Base-by-base conservation (phyloP, 2,329 filamentous ascomycete species). In the Monosporascus sp. region DNA sequence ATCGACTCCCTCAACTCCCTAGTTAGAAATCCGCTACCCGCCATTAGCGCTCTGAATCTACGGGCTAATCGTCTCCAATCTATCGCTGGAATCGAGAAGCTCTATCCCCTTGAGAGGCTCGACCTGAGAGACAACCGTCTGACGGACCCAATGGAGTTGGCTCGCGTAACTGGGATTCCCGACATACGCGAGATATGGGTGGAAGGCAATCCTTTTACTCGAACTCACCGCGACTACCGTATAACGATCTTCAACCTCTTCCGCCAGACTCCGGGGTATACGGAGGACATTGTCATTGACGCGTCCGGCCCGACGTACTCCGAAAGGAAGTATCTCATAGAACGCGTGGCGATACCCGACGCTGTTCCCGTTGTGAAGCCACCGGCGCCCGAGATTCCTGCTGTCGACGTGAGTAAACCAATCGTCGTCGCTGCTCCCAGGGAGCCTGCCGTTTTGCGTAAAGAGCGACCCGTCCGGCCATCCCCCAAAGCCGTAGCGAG, bases 201-300 rank as follows among this genome's bases (percentile, higher is more conserved):
- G 17, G 83, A 88, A 56, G 90, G 91, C 22, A 99, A 99, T 64
- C 90, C 92, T 0, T 97, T 97, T 64, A 89, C 88, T 44, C 90
- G 89, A 62, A 92, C 91, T 1, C 90, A 97, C 67, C 80, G 86
- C 55, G 85, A 88, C 62, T 96, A 96, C 68, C 85, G 94, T 48
- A 79, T 96, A 59, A 89, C 86, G 20, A 95, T 97, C 58, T 97
- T 99, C 83, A 99, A 97, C 64, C 78, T 97, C 2, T 99, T 99
- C 78, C 85, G 94, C 58, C 86, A 84, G 55, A 91, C 90, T 0
- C 90, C 93, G 11, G 94, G 94, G 5, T 96, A 94, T 65, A 88
- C 86, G 0, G 89, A 96, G 60, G 94, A 99, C 66, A 85, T 97
- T 55, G 78, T 91, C 46, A 93, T 99, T 62, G 94, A 99, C 68